Evolutionary conservation across 2,329 filamentous ascomycete species (phyloP), one percentile per base, ranked within the genome.

Genomic region (Ophiocordyceps unilateralis): DNA sequence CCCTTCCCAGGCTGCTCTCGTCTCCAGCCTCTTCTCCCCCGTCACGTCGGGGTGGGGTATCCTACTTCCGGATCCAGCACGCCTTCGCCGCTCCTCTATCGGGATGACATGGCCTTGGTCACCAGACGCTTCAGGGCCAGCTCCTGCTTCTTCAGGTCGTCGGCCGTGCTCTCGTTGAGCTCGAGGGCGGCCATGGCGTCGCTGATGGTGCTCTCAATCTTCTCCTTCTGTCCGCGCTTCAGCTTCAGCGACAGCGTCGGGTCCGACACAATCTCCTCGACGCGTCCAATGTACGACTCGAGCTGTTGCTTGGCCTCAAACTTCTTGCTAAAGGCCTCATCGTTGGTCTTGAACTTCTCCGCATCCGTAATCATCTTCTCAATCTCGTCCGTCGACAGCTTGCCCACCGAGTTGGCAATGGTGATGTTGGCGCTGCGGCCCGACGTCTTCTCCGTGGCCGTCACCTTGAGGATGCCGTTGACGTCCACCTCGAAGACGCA

Each of bases 131-230:
- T 98, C 51, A 98, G 78, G 48, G 87, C 87, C 53, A 98, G 74
- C 76, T 98, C 91, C 81, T 95, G 93, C 86, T 96, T 96, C 85
- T 93, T 96, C 56, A 98, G 74, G 63, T 98, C 91, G 56, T 98
- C 93, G 48, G 87, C 83, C 49, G 71, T 69, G 45, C 85, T 84
- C 55, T 98, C 93, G 67, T 89, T 84, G 60, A 98, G 72, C 79
- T 98, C 91, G 51, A 98, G 83, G 69, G 93, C 83, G 51, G 78
- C 84, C 91, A 98, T 96, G 56, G 91, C 91, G 58, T 98, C 91
- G 66, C 82, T 89, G 56, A 98, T 84, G 54, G 87, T 84, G 61
- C 83, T 81, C 79, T 98, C 91, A 53, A 98, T 95, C 83, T 94
- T 96, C 70, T 95, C 88, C 83, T 94, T 94, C 76, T 93, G 88